Conservation (phyloP, 1,284 basidiomycete species). For the Cutaneotrichosporon mucoides region DNA sequence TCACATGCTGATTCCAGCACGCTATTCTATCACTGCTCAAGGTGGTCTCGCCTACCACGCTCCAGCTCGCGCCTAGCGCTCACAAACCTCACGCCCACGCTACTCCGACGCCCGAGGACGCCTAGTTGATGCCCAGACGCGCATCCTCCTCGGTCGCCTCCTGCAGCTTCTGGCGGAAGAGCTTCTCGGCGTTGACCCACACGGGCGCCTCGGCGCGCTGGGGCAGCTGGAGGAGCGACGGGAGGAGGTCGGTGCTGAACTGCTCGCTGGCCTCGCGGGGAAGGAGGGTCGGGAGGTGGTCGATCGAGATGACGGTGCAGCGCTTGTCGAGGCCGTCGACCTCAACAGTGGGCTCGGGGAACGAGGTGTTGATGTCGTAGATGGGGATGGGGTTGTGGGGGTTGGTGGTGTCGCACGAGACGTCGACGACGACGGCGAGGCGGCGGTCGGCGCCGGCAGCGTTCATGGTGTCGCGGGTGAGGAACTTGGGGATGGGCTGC, state of each 20-base stretch:
- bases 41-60: not conserved
- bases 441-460: conserved; percentile 66
- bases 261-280: conserved; percentile 96
- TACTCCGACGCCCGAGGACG: conserved; percentile 11
- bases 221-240: conserved; percentile 76
- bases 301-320: conserved; percentile 87
- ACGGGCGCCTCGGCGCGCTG: conserved; percentile 65
- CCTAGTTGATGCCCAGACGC: conserved; percentile 34
- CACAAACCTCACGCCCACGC: too few species aligned
- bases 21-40: not conserved
- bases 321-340: conserved; percentile 56
- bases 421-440: conserved; percentile 87
- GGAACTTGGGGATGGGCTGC: conserved; percentile 80
- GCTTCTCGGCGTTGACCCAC: conserved; percentile 84
- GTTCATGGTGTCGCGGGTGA: conserved; percentile 70
- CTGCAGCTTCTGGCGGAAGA: conserved; percentile 74
- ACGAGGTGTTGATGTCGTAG: conserved; percentile 93
- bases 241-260: conserved; percentile 85
- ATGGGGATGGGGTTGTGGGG: conserved; percentile 98
- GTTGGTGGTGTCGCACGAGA: conserved; percentile 99
- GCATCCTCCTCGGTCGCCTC: conserved; percentile 48
- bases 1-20: not conserved
- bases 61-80: too few species aligned
- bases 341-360: conserved; percentile 85
- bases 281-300: conserved; percentile 87